These are phyloP conservation scores for Jackrogersella multiformis DNA, from an alignment of 495 filamentous ascomycete genomes.

Conservation along the genomic window DNA sequence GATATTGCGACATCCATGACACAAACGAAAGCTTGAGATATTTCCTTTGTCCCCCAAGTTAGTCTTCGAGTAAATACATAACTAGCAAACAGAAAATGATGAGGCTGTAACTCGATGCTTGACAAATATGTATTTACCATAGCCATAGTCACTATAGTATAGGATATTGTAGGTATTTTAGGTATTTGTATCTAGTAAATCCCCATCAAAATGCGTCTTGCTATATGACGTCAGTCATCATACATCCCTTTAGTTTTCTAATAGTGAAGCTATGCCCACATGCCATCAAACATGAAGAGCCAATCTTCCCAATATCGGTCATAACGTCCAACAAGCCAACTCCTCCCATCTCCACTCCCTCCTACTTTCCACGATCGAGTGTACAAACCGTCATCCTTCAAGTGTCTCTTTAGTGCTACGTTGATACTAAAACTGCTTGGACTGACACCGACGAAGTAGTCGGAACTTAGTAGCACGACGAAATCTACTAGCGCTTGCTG, in stretches of 20 bases:
- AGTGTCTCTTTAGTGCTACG: constrained; percentile 54
- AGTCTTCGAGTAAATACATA: too few relatives aligned
- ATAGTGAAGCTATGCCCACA: constrained; percentile 53
- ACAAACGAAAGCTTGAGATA: neutral
- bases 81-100: too few relatives aligned
- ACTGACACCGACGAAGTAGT: constrained; percentile 56
- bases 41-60: too few relatives aligned
- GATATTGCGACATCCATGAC: neutral
- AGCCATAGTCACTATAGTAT: too few relatives aligned
- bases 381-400: constrained; percentile 50
- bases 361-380: constrained; percentile 55
- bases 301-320: constrained; percentile 57
- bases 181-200: too few relatives aligned
- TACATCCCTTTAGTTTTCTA: too few relatives aligned
- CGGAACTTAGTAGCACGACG: constrained; percentile 48
- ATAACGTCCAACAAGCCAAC: constrained; percentile 54
- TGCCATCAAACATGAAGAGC: constrained; percentile 58
- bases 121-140: too few relatives aligned
- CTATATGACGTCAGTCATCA: too few relatives aligned
- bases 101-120: too few relatives aligned
- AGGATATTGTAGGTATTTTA: too few relatives aligned
- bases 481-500: constrained; percentile 58
- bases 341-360: constrained; percentile 51
- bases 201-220: too few relatives aligned
- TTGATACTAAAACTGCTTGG: constrained; percentile 59